A percentile compares a stretch with the other conserved stretches of the same genome.
These are phyloP conservation scores for Clarireedia sp. DNA, from an alignment of 2,329 filamentous ascomycete genomes.

Conservation along the genomic window DNA sequence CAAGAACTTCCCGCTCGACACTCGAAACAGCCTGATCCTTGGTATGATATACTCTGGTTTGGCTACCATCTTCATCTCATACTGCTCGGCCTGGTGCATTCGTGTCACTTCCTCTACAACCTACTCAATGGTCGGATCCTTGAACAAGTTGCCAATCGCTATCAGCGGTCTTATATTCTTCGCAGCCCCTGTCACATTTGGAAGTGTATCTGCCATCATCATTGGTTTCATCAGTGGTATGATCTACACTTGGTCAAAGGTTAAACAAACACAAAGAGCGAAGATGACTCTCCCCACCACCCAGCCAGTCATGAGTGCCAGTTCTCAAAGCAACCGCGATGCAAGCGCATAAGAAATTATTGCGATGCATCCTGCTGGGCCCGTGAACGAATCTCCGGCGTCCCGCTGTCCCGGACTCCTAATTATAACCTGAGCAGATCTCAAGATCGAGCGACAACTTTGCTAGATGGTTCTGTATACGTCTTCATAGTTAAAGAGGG, in stretches of 20 bases:
- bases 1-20: conserved; percentile 79
- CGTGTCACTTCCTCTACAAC: conserved; percentile 95
- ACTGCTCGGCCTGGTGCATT: conserved; percentile 98
- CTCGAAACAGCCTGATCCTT: conserved; percentile 69
- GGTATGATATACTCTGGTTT: conserved; percentile 94
- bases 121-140: conserved; percentile 95
- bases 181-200: conserved; percentile 83
- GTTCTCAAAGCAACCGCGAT: conserved; percentile 84
- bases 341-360: conserved; percentile 36
- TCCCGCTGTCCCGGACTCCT: background rate
- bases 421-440: conserved; percentile 1
- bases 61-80: conserved; percentile 96
- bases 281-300: conserved; percentile 61
- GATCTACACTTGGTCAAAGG: conserved; percentile 81
- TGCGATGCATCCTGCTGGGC: background rate
- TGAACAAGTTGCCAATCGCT: conserved; percentile 97
- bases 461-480: background rate
- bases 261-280: conserved; percentile 63
- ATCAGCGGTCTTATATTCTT: conserved; percentile 92
- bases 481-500: background rate
- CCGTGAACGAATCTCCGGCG: background rate
- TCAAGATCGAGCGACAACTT: background rate
- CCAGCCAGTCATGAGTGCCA: conserved; percentile 73
- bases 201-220: conserved; percentile 82
- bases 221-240: conserved; percentile 89